A percentile compares a stretch with the other conserved stretches of the same genome.
phyloP scores from a whole-genome alignment of 139 green algal genomes.

The Spirogloea muscicola region DNA sequence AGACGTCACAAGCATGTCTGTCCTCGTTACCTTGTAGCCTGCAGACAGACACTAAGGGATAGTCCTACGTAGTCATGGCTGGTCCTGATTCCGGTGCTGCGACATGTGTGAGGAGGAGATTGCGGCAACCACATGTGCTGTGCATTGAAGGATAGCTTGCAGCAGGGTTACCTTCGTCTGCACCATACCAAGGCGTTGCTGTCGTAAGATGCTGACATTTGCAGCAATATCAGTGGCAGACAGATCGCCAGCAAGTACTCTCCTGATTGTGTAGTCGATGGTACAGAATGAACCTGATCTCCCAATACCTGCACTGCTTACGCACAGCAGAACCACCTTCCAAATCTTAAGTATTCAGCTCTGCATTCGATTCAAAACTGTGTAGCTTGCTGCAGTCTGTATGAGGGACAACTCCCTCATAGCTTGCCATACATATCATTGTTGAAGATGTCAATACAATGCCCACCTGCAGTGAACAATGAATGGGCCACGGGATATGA shows the following conservation, averaged over 20 bases:
- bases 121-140: not conserved
- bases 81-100: too few relatives aligned
- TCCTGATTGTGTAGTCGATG: conserved; percentile 68
- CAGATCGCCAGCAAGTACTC: conserved; percentile 46
- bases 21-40: not conserved
- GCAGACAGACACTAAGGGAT: too few relatives aligned
- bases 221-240: conserved; percentile 61
- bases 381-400: not conserved
- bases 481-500: conserved; percentile 36
- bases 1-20: not conserved
- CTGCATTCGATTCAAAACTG: not conserved
- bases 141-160: not conserved
- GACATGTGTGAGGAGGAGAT: not conserved
- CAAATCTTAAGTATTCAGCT: not conserved
- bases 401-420: not conserved
- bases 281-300: conserved; percentile 77
- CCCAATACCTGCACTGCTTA: conserved; percentile 78
- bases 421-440: not conserved
- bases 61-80: too few relatives aligned
- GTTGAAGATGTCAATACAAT: not conserved
- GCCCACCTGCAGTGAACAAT: conserved; percentile 60
- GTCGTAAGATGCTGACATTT: conserved; percentile 63
- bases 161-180: conserved; percentile 63
- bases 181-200: conserved; percentile 80
- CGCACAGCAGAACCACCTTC: not conserved